Evolutionary conservation across 2,329 filamentous ascomycete species (phyloP).

Genomic region (Aspergillus vadensis): DNA sequence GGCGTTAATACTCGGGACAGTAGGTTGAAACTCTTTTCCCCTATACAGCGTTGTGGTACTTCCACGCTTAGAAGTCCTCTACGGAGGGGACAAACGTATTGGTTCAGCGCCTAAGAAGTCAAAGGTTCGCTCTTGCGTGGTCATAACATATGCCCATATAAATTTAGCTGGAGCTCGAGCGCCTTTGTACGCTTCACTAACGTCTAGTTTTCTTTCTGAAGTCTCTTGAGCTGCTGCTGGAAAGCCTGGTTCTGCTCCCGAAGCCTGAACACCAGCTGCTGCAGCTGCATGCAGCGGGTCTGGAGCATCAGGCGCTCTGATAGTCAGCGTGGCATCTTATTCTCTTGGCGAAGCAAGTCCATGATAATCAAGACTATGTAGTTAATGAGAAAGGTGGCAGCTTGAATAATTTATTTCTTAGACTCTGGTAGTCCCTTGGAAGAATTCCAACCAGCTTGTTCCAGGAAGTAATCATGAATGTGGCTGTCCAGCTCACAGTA

Average conservation of each 20-base stretch:
- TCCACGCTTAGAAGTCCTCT: too few species aligned
- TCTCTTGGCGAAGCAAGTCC: conserved; percentile 38
- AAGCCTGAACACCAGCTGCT: conserved; percentile 36
- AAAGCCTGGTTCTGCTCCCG: conserved; percentile 40
- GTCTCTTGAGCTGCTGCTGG: conserved; percentile 37
- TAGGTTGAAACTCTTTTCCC: too few species aligned
- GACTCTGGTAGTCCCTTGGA: conserved; percentile 43
- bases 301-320: conserved; percentile 42
- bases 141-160: conserved; percentile 25
- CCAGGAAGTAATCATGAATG: conserved; percentile 42
- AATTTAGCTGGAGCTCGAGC: conserved; percentile 37
- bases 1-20: too few species aligned
- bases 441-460: conserved; percentile 44
- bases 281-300: conserved; percentile 42
- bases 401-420: conserved; percentile 41
- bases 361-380: conserved; percentile 42
- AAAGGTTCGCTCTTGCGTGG: conserved; percentile 36
- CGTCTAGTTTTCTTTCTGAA: conserved; percentile 39
- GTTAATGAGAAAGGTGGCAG: conserved; percentile 29
- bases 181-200: conserved; percentile 39
- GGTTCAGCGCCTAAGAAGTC: conserved; percentile 28
- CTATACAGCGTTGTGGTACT: too few species aligned
- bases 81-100: conserved; percentile 10
- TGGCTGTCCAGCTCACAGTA: conserved; percentile 42
- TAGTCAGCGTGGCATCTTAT: conserved; percentile 36